These are phyloP conservation scores for Oxyria digyna DNA, from an alignment of 148 eudicot species.

Conservation along the genomic window DNA sequence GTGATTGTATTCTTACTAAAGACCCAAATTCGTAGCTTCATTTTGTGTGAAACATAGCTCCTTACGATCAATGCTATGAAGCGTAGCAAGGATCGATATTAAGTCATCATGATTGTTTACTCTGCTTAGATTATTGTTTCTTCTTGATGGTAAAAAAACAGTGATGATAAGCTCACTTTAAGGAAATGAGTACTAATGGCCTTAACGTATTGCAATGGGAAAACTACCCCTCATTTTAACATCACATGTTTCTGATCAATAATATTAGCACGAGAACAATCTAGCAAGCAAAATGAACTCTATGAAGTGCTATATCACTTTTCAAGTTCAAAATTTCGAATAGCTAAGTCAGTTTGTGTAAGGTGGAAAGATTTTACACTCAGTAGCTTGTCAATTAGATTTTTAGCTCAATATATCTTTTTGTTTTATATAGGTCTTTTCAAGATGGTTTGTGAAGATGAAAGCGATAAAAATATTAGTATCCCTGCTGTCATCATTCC, in stretches of 20 bases:
- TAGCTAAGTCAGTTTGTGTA: not conserved
- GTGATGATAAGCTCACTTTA: not conserved
- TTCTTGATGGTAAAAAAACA: not conserved
- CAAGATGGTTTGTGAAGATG: constrained; percentile 95
- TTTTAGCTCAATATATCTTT: not conserved
- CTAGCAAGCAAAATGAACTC: not conserved
- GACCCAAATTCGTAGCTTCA: too few species aligned
- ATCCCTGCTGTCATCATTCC: constrained; percentile 97
- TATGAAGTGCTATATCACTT: not conserved
- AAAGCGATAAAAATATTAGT: constrained; percentile 47
- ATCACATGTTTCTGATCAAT: not conserved
- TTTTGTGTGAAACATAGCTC: not conserved
- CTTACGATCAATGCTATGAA: not conserved
- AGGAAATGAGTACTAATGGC: not conserved
- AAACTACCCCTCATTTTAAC: not conserved
- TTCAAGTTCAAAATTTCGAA: not conserved
- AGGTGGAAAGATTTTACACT: not conserved
- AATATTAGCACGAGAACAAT: not conserved
- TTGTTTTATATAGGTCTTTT: constrained; percentile 59
- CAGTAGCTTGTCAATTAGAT: not conserved
- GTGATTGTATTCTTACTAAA: not conserved
- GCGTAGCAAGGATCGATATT: not conserved
- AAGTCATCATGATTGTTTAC: not conserved
- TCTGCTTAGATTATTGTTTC: not conserved
- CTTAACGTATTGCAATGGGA: not conserved